These are phyloP conservation scores for Globisporangium middletonii DNA, from an alignment of 352 stramenopile genomes.

Conservation along the genomic window DNA sequence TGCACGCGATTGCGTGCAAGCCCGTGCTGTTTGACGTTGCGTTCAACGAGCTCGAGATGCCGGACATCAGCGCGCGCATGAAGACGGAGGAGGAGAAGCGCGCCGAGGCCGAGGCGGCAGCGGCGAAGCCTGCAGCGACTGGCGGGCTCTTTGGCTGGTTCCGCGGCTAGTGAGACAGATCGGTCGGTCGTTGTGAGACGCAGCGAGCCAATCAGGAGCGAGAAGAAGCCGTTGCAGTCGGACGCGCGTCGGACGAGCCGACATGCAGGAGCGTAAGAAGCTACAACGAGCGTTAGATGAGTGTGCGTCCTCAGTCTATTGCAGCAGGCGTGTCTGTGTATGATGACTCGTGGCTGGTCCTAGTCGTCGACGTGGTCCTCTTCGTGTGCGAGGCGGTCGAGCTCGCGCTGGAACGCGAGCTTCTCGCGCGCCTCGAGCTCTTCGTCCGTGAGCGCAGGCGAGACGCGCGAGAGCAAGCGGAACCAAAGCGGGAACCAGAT, in stretches of 20 bases:
- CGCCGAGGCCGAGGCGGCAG: conserved; percentile 33
- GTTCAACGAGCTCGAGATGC: conserved; percentile 78
- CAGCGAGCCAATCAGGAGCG: not conserved
- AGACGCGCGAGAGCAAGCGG: conserved; percentile 59
- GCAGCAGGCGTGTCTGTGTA: not conserved
- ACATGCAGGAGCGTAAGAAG: not conserved
- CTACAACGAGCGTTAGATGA: not conserved
- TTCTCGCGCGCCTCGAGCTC: conserved; percentile 45
- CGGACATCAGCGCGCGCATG: conserved; percentile 64
- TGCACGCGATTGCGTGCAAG: conserved; percentile 65
- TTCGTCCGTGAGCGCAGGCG: conserved; percentile 51
- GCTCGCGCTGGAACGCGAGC: conserved; percentile 39
- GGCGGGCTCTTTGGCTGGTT: conserved; percentile 78
- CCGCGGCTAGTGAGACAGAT: conserved; percentile 12
- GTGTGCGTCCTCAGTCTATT: not conserved
- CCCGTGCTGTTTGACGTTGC: conserved; percentile 79
- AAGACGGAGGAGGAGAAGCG: conserved; percentile 75
- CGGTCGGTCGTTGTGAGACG: no score
- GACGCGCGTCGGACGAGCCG: not conserved
- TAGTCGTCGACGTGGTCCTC: conserved; percentile 36
- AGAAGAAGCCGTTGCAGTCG: not conserved
- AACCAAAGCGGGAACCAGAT: conserved; percentile 85
- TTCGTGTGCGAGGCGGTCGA: conserved; percentile 34
- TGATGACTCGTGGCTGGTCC: not conserved
- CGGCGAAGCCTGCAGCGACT: conserved; percentile 23